Evolutionary conservation across 1,284 basidiomycete genomes (phyloP), one percentile per base, ranked within the genome.

Genomic region (Ceratobasidium sp.): DNA sequence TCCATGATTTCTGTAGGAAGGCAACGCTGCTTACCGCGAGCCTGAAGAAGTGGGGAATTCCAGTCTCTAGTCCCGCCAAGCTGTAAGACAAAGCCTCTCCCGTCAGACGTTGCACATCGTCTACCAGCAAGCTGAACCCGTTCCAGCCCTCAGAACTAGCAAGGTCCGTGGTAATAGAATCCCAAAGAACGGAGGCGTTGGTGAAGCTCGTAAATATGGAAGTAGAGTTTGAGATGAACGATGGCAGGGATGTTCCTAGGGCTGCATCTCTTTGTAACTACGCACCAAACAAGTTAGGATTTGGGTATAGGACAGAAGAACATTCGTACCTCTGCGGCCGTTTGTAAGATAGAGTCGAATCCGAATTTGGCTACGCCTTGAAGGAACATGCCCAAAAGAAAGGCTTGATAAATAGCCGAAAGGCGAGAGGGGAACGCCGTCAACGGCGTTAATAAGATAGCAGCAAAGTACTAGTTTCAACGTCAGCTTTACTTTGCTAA

Each of bases 381-480:
- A 66, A 92, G 79, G 81, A 94, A 95, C 82, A 95, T 86, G 13
- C 95, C 94, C 41, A 95, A 83, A 9, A 95, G 81, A 77, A 95
- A 90, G 0, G 90, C 92, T 80, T 94, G 91, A 79, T 91, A 91
- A 54, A 94, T 85, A 0, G 91, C 89, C 6, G 90, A 93, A 28
- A 91, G 82, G 43, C 93, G 85, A 21, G 93, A 96, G 0, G 92
- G 91, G 78, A 94, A 94, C 1, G 87, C 93, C 13, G 91, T 93
- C 2, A 88, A 89, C 26, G 93, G 92, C 44, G 95, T 85, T 72
- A 95, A 83, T 8, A 86, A 85, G 79, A 95, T 90, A 0, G 90
- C 88, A 58, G 92, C 83, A 74, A 95, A 87, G 78, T 94, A 94
- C 66, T 69, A 21, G 76, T 77, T 78, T 6, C 6, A 11, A 5